Base-by-base conservation (phyloP, 768 basidiomycete species). In the Tylopilus felleus region DNA sequence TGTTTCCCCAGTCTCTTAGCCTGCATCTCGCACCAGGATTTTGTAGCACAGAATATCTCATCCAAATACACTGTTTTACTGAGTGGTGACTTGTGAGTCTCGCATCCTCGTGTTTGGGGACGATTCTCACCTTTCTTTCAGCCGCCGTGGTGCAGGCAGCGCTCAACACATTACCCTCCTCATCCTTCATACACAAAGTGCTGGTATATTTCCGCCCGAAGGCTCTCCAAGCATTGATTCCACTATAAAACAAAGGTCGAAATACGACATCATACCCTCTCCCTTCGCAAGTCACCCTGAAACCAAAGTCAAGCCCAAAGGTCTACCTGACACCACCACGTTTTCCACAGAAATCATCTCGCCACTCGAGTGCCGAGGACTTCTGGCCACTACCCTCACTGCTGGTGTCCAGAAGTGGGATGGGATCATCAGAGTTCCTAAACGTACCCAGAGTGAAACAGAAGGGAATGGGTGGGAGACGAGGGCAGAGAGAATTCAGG, bases 81-180 rank as follows among this genome's bases (percentile, higher is more conserved):
- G n/a, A 74, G 74, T 0, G 85, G 84, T 10, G 74, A 74, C 68
- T 82, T 84, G 85, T 87, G 62, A 64, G 85, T 68, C 5, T 21
- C n/a, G 12, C n/a, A n/a, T 52, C 8, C n/a, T 21, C 36, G 25
- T 17, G 27, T 21, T 42, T 19, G 12, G 25, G 17, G 2, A 2
- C 6, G n/a, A 38, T 35, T 17, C 33, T 58, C 8, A 55, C 31
- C n/a, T 29, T 28, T 51, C n/a, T 44, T 36, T 45, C 35, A 65
- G 85, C 58, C 81, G 85, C 17, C 79, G 85, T 36, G 77, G 75
- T 23, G 22, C 23, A 47, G 23, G 36, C 46, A 60, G 29, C 16
- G 55, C 68, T 19, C 52, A 57, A 25, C 31, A 58, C 10, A 35
- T 70, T n/a, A 47, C 25, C 23, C 56, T 48, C 35, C 47, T 42